phyloP scores from a whole-genome alignment of 352 stramenopile genomes.

The Phytophthora nicotianae region DNA sequence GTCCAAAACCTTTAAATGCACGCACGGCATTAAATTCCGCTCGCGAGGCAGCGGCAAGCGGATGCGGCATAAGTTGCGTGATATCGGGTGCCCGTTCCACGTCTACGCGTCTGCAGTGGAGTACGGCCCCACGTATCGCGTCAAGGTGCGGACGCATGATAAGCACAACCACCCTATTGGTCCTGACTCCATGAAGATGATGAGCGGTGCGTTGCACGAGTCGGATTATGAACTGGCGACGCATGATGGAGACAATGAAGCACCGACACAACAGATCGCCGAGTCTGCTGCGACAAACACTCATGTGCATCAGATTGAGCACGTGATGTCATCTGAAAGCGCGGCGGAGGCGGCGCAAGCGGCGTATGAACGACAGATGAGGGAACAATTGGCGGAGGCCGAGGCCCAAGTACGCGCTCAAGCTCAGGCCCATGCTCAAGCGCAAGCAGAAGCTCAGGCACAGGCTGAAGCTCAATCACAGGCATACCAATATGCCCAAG shows the following conservation, averaged over 20 bases:
- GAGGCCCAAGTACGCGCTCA: conserved; percentile 41
- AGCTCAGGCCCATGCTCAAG: conserved; percentile 35
- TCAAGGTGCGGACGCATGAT: conserved; percentile 74
- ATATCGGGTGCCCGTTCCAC: conserved; percentile 83
- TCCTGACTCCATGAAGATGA: conserved; percentile 62
- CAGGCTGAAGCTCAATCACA: conserved; percentile 46
- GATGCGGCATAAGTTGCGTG: conserved; percentile 64
- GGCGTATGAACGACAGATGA: conserved; percentile 35
- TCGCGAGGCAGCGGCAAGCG: conserved; percentile 72
- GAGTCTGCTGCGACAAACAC: background rate
- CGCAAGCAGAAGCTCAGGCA: conserved; percentile 31
- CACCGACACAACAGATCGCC: conserved; percentile 4
- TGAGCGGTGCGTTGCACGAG: conserved; percentile 54
- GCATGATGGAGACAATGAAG: conserved; percentile 15
- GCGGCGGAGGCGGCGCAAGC: conserved; percentile 13
- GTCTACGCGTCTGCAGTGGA: conserved; percentile 78
- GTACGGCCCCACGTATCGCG: conserved; percentile 63
- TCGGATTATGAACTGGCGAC: conserved; percentile 59
- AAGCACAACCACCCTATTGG: conserved; percentile 84
- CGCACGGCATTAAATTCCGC: conserved; percentile 85
- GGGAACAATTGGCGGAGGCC: conserved; percentile 36
- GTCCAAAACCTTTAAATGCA: conserved; percentile 87
- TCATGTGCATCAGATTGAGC: conserved; percentile 32
- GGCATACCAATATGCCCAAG: conserved; percentile 38
- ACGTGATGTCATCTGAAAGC: conserved; percentile 24